Evolutionary conservation across 345 rosid species (phyloP).

Genomic region (Eucalyptus polybractea): DNA sequence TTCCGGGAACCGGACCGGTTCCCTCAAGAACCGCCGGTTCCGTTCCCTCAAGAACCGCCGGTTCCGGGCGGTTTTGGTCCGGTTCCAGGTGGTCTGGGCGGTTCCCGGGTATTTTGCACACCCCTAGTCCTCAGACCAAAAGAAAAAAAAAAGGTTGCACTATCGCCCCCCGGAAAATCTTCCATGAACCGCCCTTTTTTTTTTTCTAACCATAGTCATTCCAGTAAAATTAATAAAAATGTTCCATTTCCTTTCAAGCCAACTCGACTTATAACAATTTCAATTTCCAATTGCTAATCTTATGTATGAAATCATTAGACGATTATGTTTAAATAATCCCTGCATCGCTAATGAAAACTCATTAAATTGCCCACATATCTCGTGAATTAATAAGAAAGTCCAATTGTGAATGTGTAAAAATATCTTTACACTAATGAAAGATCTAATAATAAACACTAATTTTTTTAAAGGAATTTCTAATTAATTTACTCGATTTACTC

Average conservation of each 20-base stretch:
- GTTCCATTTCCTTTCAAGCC: background rate
- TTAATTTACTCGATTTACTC: background rate
- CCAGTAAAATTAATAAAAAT: background rate
- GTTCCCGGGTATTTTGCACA: too few species aligned
- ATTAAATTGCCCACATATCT: background rate
- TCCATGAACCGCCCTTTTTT: too few species aligned
- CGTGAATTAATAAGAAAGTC: rapidly evolving
- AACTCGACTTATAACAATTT: rapidly evolving
- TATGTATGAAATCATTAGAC: background rate
- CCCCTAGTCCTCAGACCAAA: too few species aligned
- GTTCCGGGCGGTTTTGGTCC: too few species aligned
- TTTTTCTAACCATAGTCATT: background rate
- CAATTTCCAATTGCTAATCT: background rate
- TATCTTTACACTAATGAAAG: rapidly evolving
- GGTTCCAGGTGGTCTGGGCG: too few species aligned
- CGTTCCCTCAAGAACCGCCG: too few species aligned
- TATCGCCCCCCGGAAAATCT: too few species aligned
- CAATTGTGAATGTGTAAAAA: background rate
- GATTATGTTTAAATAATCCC: rapidly evolving
- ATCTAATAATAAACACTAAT: background rate
- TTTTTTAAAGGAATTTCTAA: background rate
- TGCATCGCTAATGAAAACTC: rapidly evolving
- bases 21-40: too few species aligned
- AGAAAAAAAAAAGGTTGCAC: too few species aligned
- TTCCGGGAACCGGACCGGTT: too few species aligned